Base-by-base conservation (phyloP, 495 filamentous ascomycete species). In the Neurospora sp. region DNA sequence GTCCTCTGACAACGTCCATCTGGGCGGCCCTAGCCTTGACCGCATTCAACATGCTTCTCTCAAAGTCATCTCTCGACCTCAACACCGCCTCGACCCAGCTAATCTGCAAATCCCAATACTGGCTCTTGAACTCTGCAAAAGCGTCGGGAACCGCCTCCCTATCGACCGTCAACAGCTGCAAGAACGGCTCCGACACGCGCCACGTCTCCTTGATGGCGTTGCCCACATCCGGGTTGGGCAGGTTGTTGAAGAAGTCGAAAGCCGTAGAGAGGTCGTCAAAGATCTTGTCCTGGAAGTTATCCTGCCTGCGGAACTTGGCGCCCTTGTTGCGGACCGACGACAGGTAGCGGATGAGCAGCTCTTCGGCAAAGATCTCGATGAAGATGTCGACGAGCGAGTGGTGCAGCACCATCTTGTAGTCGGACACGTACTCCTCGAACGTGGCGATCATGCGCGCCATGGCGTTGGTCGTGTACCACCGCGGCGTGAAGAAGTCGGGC, bases 21-120 rank as follows among this genome's bases (percentile, higher is more conserved):
- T 94, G 93, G 23, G 92, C 93, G 3, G 93, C 94, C 80, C 90
- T 89, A 6, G 91, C 90, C 85, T 97, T 98, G 39, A 98, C 90
- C 23, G 88, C 86, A 78, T 92, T 94, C 73, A 98, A 81, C 92
- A 97, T 93, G 73, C 88, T 89, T 75, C 94, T 86, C 78, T 97
- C 95, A 82, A 97, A 97, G 82, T 99, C 96, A 82, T 99, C 96
- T 73, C 96, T 84, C 4, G 90, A 84, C 81, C 94, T 86, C 72
- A 99, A 79, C 74, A 97, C 96, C 23, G 92, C 90, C 84, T 99
- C 96, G n/a, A 98, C 94, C 96, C 96, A 99, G 38, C 89, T 90
- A 70, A 97, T 89, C 82, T 95, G 93, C 78, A 97, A 84, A 82
- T 99, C 96, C 95, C 94, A 98, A 79, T 97, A 97, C 73, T 89